Base-by-base conservation (phyloP, 225 moss, liverwort and hornwort genomes). In the Ulota crispa region DNA sequence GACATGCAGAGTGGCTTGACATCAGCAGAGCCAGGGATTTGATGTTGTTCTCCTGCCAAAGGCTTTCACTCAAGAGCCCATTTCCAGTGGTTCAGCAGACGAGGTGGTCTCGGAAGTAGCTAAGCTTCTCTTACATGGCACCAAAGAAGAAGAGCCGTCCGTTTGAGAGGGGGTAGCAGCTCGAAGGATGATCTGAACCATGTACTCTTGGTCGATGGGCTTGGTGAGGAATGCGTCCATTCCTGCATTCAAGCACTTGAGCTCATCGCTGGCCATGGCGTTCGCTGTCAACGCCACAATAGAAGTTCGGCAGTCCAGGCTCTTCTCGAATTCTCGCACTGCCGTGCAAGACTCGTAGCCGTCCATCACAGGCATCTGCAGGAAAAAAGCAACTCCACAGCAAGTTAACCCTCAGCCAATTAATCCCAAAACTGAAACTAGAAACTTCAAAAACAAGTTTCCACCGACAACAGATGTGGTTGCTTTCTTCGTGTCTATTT, bases 191-290 rank as follows among this genome's bases (percentile, higher is more conserved):
- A 95, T 78, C 57, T 92, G 91, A 24, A 91, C 89, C 92, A 95
- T 87, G 77, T 92, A 91, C 10, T 93, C 95, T 81, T 95, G 92
- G 61, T 93, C 85, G 36, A 95, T 95, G 34, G 94, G 93, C 83
- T 95, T 95, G 31, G 90, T 93, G 1, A 95, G 86, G 67, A 95
- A 95, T 7, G 92, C 94, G 78, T 95, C 93, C 94, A 95, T 95
- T 62, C 94, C 94, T 52, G 90, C 93, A 52, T 75, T 81, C 77
- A 93, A 86, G 82, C 94, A 95, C 77, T 87, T 93, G 68, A 80
- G 71, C 80, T 93, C 92, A 68, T 95, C 94, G 41, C 93, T 91
- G 37, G 93, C 89, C 94, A 95, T 95, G 31, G 94, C 94, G 82
- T 95, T 93, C 20, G 94, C 94, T 72, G 94, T 95, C 81, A 95